These are phyloP conservation scores for Corynascus novoguineensis DNA, from an alignment of 495 filamentous ascomycete genomes.

Conservation along the genomic window DNA sequence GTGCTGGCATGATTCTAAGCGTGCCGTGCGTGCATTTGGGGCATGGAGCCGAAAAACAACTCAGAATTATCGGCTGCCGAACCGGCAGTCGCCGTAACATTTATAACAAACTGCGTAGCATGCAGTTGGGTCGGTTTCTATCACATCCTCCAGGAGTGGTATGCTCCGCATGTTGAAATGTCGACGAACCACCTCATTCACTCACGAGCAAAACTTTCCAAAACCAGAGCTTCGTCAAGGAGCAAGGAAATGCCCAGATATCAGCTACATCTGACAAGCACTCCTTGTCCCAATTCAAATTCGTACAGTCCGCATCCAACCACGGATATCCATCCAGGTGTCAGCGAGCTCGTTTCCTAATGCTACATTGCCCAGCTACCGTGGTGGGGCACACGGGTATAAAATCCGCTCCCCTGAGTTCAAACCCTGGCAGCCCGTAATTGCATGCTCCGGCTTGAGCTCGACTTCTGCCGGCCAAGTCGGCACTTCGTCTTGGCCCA, in stretches of 20 bases:
- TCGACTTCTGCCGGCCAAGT: neutral
- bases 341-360: too few relatives aligned
- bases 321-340: neutral
- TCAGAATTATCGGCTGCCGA: neutral
- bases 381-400: conserved; percentile 1
- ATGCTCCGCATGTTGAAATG: neutral
- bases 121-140: neutral
- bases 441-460: neutral
- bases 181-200: too few relatives aligned
- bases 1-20: neutral
- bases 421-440: neutral
- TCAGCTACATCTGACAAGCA: neutral
- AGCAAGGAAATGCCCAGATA: neutral
- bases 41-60: neutral
- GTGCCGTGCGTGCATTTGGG: too few relatives aligned
- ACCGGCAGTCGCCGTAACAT: neutral
- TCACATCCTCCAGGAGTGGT: too few relatives aligned
- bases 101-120: too few relatives aligned
- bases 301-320: neutral
- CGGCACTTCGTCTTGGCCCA: conserved; percentile 3
- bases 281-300: neutral
- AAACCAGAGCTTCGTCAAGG: too few relatives aligned
- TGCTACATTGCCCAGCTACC: neutral
- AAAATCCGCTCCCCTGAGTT: neutral
- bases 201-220: too few relatives aligned